Evolutionary conservation across 768 basidiomycete genomes (phyloP).

Genomic region (Lepiota brunneoincarnata): DNA sequence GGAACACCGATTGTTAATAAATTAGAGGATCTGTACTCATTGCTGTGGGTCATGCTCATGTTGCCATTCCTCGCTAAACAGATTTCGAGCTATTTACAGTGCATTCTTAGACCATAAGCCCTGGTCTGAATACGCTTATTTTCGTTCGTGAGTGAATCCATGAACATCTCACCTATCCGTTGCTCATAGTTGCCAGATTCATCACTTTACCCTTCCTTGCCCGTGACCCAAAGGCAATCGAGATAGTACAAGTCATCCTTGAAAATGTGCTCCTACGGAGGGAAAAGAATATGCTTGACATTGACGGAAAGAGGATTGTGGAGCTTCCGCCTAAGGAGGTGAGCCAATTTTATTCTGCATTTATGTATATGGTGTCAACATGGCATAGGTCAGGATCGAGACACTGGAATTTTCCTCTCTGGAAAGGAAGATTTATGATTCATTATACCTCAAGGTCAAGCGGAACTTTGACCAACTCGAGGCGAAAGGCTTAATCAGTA

Average conservation of each 20-base stretch:
- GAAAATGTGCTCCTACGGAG: conserved; percentile 84
- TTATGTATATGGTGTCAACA: neutral
- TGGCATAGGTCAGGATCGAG: conserved; percentile 58
- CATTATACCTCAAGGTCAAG: conserved; percentile 79
- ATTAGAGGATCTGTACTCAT: conserved; percentile 86
- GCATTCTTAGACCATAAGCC: conserved; percentile 78
- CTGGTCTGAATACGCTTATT: conserved; percentile 84
- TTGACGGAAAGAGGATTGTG: conserved; percentile 83
- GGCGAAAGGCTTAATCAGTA: conserved; percentile 73
- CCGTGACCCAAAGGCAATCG: conserved; percentile 88
- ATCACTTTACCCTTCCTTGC: conserved; percentile 91
- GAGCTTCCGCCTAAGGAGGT: conserved; percentile 87
- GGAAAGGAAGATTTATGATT: conserved; percentile 88
- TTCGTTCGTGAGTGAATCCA: conserved; percentile 67
- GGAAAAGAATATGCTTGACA: conserved; percentile 91
- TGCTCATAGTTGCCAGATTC: conserved; percentile 47
- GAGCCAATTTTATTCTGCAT: neutral
- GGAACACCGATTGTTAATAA: conserved; percentile 96
- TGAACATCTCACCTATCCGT: neutral
- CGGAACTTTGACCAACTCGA: conserved; percentile 75
- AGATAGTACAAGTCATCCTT: conserved; percentile 92
- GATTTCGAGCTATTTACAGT: conserved; percentile 30
- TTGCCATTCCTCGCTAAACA: neutral
- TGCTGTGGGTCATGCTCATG: conserved; percentile 44
- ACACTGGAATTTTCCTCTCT: conserved; percentile 75